A percentile compares a stretch with the other conserved stretches of the same genome.
Evolutionary conservation across 106 monocot species (phyloP).

Genomic region (Triglochin maritima): DNA sequence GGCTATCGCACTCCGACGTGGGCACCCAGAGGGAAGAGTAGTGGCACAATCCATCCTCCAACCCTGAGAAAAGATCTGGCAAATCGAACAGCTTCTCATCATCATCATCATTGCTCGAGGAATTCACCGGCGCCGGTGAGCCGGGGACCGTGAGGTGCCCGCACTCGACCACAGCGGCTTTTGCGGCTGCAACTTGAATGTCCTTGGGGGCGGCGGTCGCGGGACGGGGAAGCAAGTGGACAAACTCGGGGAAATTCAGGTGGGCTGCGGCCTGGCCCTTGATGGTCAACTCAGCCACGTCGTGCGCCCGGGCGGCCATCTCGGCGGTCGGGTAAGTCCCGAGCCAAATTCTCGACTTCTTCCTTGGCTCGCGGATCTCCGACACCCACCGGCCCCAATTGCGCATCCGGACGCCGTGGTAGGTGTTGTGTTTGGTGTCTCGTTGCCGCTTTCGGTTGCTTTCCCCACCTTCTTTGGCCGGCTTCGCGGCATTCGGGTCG

Average conservation of each 20-base stretch:
- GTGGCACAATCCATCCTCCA: conserved; percentile 15
- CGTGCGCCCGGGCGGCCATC: conserved; percentile 93
- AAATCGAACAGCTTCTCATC: conserved; percentile 53
- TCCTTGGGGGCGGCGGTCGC: conserved; percentile 62
- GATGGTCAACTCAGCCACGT: conserved; percentile 80
- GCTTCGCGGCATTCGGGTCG: no score
- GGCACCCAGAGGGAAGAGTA: conserved; percentile 9
- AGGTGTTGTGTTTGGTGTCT: conserved; percentile 39
- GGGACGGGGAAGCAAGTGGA: conserved; percentile 48
- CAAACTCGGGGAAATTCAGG: conserved; percentile 80
- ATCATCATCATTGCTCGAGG: conserved; percentile 18
- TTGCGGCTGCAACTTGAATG: conserved; percentile 70
- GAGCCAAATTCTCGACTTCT: conserved; percentile 91
- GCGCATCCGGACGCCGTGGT: conserved; percentile 88
- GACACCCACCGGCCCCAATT: conserved; percentile 96
- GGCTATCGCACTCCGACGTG: conserved; percentile 17
- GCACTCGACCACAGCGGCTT: conserved; percentile 31
- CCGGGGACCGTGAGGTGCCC: neutral
- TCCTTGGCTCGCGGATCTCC: conserved; percentile 81
- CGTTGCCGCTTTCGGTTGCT: conserved; percentile 11
- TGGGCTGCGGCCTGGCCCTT: conserved; percentile 70
- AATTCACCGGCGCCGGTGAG: neutral
- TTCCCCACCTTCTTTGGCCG: neutral
- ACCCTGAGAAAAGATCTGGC: conserved; percentile 49
- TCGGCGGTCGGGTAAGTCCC: conserved; percentile 84